Evolutionary conservation across 2,329 filamentous ascomycete species (phyloP), one percentile per base, ranked within the genome.

Genomic region (Penicillium frequentans): DNA sequence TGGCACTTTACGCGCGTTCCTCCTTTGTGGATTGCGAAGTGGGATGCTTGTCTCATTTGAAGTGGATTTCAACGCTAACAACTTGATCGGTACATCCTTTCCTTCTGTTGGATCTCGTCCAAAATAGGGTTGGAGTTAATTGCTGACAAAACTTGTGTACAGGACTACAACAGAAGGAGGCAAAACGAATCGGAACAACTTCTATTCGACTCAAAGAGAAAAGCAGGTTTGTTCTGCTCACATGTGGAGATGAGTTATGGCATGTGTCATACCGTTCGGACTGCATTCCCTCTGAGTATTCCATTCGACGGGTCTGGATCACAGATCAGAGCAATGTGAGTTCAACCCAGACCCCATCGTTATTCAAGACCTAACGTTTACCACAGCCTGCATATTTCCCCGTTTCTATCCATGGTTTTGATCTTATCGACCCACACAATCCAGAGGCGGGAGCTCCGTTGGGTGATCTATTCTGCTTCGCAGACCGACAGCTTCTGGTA

Each of bases 381-480:
- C 46, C 10, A 21, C 55, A 78, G 75, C 70, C 74, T 53, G 70
- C 73, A 23, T 77, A 73, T 53, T 66, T 70, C 49, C 75, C 76
- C 31, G 63, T 63, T 33, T 60, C 53, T n/a, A 61, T 79, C 29
- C 68, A 73, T 50, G 66, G 74, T 21, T 71, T 74, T 35, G 63
- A 70, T 24, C 70, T 75, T 14, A 68, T 77, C 49, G 69, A 75
- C 46, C 33, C 64, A 42, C 59, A 57, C 13, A 52, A 59, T 29
- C 52, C 65, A 14, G 56, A 64, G 46, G 37, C 62, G 21, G 64
- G 65, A 21, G 64, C 63, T 14, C 65, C 79, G 11, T 70, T 71
- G 14, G 77, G 77, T 2, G 76, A 79, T 37, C 66, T 84, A 10
- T 77, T 82, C 44, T 80, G 77, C 39, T 76, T 82, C 48, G 75